These are phyloP conservation scores for Plasmodium sp. DNA, from an alignment of 169 alveolate species.

Conservation along the genomic window DNA sequence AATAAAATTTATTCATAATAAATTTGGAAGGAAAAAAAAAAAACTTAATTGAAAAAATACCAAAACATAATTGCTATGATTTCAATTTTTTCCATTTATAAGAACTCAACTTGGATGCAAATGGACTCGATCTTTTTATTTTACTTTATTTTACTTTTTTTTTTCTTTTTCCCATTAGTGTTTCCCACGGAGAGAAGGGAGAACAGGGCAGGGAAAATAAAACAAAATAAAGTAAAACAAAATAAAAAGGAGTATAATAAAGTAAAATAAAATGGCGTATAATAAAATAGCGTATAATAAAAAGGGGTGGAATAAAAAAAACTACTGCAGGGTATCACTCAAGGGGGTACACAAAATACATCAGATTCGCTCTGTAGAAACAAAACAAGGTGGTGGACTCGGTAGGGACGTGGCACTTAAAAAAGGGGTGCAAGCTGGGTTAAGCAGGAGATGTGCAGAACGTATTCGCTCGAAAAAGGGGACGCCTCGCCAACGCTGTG, in stretches of 20 bases:
- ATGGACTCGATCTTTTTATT: neutral
- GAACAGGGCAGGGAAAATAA: neutral
- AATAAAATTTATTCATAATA: constrained; percentile 41
- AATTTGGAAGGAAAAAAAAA: neutral
- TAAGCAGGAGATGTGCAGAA: neutral
- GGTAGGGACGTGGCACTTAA: neutral
- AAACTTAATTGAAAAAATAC: neutral
- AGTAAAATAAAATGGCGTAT: neutral
- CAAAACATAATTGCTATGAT: neutral
- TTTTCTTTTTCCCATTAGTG: neutral
- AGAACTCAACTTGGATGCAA: neutral
- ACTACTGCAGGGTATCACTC: constrained; percentile 1
- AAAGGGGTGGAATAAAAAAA: neutral
- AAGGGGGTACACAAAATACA: neutral
- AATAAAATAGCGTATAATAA: neutral
- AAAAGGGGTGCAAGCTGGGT: neutral
- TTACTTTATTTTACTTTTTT: neutral
- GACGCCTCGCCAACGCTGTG: neutral
- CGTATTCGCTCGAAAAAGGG: neutral
- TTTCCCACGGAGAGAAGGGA: neutral
- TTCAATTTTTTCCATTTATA: neutral
- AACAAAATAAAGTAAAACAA: neutral
- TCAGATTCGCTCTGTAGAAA: neutral
- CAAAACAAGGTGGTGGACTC: neutral
- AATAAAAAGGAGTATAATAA: neutral